These are phyloP conservation scores for Aspergillus sp. DNA, from an alignment of 2,329 filamentous ascomycete genomes.

Conservation along the genomic window DNA sequence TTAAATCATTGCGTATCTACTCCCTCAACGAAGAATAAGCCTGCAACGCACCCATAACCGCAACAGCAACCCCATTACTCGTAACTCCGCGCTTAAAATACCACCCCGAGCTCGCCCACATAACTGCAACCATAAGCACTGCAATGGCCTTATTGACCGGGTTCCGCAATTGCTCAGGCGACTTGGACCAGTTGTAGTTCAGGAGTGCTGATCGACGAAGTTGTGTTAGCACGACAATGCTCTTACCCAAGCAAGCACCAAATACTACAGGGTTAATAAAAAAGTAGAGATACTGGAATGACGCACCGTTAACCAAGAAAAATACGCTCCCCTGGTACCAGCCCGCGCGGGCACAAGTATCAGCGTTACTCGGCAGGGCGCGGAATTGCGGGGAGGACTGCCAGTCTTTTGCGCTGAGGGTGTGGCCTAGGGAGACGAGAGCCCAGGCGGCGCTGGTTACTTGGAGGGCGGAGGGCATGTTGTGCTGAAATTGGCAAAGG, in stretches of 20 bases:
- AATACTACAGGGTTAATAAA: too few relatives aligned
- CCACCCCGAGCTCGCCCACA: constrained; percentile 32
- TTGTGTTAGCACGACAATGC: too few relatives aligned
- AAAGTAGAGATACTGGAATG: neutral
- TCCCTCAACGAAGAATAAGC: constrained; percentile 19
- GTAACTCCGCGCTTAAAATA: constrained; percentile 29
- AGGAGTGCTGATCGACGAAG: too few relatives aligned
- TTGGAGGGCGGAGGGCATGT: constrained; percentile 16
- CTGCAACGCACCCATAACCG: constrained; percentile 25
- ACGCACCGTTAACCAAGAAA: constrained; percentile 23
- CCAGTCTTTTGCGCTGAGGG: constrained; percentile 20
- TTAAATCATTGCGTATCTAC: neutral
- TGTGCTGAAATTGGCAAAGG: neutral
- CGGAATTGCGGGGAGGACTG: constrained; percentile 20
- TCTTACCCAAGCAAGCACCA: too few relatives aligned
- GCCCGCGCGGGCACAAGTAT: constrained; percentile 22
- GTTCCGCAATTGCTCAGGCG: constrained; percentile 21
- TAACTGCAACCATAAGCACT: constrained; percentile 23
- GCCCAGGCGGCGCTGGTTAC: constrained; percentile 18
- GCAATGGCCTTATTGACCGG: constrained; percentile 32
- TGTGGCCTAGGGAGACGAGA: constrained; percentile 19
- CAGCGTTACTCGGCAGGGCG: constrained; percentile 22
- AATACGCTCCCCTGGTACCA: constrained; percentile 29
- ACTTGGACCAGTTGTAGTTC: constrained; percentile 14
- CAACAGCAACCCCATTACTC: constrained; percentile 22